Percentiles rank a stretch among this genome's conserved stretches.
Evolutionary conservation across 805 yeast genomes (phyloP).

Genomic region (Candida silvatica): DNA sequence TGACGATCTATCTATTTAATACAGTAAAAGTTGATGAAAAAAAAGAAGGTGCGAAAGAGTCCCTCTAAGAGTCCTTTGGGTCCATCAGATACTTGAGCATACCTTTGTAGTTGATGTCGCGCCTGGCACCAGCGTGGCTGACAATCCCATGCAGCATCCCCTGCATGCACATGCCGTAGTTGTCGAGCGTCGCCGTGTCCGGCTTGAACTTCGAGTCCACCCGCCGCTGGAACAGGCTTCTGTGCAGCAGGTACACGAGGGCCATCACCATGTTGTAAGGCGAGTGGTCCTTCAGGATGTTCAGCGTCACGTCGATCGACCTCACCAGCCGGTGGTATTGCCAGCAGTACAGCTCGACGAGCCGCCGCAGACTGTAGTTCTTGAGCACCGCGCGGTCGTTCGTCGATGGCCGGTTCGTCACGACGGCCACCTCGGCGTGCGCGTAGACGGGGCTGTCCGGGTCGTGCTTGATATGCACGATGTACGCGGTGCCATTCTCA

Average conservation of each 20-base stretch:
- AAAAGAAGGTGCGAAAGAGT: too few relatives aligned
- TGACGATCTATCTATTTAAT: not conserved
- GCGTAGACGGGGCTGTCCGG: conserved; percentile 8
- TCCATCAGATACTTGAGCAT: conserved; percentile 3
- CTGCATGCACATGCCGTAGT: conserved; percentile 20
- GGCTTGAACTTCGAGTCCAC: conserved; percentile 17
- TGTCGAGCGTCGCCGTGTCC: conserved; percentile 12
- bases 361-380: conserved; percentile 17
- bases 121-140: conserved; percentile 6
- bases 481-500: conserved; percentile 21
- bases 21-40: too few relatives aligned
- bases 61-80: too few relatives aligned
- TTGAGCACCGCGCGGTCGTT: conserved; percentile 20
- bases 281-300: conserved; percentile 10
- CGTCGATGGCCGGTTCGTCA: conserved; percentile 15
- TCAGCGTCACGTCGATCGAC: conserved; percentile 16
- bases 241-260: conserved; percentile 21
- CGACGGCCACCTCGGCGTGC: conserved; percentile 17
- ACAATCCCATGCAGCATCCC: conserved; percentile 20
- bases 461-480: conserved; percentile 15
- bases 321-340: conserved; percentile 17
- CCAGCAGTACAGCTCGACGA: conserved; percentile 25
- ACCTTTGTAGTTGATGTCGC: conserved; percentile 6
- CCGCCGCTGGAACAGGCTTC: conserved; percentile 14
- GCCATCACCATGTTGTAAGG: conserved; percentile 20